phyloP scores from a whole-genome alignment of 805 yeast species.

The Komagataella pseudopastoris region DNA sequence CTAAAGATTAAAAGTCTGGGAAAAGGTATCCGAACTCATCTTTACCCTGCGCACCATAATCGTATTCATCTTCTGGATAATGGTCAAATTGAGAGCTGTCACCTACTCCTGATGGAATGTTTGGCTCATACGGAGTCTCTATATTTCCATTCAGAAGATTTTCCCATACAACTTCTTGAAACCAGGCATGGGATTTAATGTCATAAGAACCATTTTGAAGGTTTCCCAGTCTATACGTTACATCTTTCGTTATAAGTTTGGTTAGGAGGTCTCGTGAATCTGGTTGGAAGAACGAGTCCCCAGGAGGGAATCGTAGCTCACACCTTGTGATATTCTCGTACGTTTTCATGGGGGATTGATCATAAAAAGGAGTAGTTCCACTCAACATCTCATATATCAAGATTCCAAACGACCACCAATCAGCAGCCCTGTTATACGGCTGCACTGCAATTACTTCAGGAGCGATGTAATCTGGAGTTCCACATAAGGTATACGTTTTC shows the following conservation, averaged over 20 bases:
- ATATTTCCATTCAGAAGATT: conserved; percentile 39
- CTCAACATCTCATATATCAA: conserved; percentile 49
- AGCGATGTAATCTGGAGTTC: conserved; percentile 53
- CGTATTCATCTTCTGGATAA: conserved; percentile 69
- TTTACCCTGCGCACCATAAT: conserved; percentile 66
- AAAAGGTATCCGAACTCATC: conserved; percentile 18
- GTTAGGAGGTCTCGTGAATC: conserved; percentile 38
- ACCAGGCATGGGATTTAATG: conserved; percentile 45
- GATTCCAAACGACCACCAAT: conserved; percentile 56
- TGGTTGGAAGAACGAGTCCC: conserved; percentile 30
- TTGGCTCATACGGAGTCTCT: conserved; percentile 54
- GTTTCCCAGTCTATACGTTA: conserved; percentile 43
- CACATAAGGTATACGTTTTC: conserved; percentile 49
- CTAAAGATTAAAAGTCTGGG: conserved; percentile 13
- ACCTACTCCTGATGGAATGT: conserved; percentile 51
- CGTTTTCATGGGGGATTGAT: conserved; percentile 50
- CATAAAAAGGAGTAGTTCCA: conserved; percentile 51
- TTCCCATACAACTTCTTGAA: conserved; percentile 49
- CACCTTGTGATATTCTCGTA: conserved; percentile 46
- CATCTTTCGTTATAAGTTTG: conserved; percentile 39
- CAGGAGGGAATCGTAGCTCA: conserved; percentile 31
- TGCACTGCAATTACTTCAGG: conserved; percentile 54
- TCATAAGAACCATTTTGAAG: conserved; percentile 45
- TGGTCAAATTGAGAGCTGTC: conserved; percentile 52
- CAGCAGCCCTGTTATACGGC: conserved; percentile 49